Base-by-base conservation (phyloP, 495 filamentous ascomycete species). In the Penicillium pulvis region DNA sequence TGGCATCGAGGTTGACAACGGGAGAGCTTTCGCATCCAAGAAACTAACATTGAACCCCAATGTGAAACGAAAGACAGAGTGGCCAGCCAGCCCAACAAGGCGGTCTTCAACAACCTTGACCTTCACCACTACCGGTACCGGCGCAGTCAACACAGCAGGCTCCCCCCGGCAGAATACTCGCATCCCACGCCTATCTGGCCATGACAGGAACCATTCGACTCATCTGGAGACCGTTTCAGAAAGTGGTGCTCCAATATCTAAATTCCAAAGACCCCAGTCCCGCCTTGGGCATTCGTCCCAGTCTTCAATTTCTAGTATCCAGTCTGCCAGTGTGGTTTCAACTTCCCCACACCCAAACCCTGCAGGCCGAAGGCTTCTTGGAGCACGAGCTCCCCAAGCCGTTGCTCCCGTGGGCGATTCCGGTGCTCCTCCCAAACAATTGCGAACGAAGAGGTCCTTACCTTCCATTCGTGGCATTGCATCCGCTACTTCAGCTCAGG, bases 41-140 rank as follows among this genome's bases (percentile, higher is more conserved):
- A 96, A 94, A 68, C 77, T 89, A 16, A 90, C 89, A 10, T 74
- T 97, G n/a, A 95, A 98, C 68, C 92, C 90, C 48, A 97, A 98
- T 64, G 82, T 98, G 58, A 93, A 93, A 71, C 83, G 92, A 65
- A 96, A 93, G 65, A 81, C 83, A 60, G 71, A 80, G 57, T 80
- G 83, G 46, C 82, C 87, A 60, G 75, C 79, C 45, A 92, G 87
- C 63, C 88, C 89, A 51, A 82, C 87, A 48, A 88, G 91, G 62
- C 78, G 81, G 43, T 84, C 91, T 8, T 86, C 90, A 11, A 91
- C 92, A 39, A 92, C 92, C 14, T 75, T 98, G 55, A 96, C 91
- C 19, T 97, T 97, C 74, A 96, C 90, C 31, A 49, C 23, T 19
- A 5, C 26, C 16, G 46, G 26, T 19, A 24, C 46, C 26, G 26